A percentile compares a stretch with the other conserved stretches of the same genome.
Conservation (phyloP, 108 stramenopile genomes). For the Schizochytrium sp. region DNA sequence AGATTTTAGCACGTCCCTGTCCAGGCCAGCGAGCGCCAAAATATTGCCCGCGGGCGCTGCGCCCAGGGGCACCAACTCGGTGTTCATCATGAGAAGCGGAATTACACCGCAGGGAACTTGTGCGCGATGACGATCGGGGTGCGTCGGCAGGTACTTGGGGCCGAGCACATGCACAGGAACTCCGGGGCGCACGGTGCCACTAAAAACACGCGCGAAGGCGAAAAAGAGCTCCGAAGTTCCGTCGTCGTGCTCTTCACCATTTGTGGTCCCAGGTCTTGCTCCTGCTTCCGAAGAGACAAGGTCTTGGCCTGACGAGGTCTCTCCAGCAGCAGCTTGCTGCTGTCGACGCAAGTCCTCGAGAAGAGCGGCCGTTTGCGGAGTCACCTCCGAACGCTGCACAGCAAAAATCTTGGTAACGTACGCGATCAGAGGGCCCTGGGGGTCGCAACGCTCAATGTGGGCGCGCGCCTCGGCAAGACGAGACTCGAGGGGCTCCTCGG, state of each 20-base stretch:
- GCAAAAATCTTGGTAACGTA: conserved; percentile 51
- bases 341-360: conserved; percentile 6
- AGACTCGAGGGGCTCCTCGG: background rate
- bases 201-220: conserved; percentile 47
- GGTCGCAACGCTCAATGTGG: conserved; percentile 30
- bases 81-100: conserved; percentile 49
- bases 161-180: conserved; percentile 29
- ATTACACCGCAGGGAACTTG: conserved; percentile 12
- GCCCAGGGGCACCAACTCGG: conserved; percentile 32
- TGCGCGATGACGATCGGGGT: conserved; percentile 24
- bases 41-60: conserved; percentile 49
- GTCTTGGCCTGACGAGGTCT: background rate
- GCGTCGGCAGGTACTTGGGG: conserved; percentile 39
- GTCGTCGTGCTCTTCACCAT: background rate
- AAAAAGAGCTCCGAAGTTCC: conserved; percentile 32
- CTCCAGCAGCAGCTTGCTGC: background rate
- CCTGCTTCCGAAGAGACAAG: background rate
- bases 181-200: conserved; percentile 34
- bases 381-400: background rate
- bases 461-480: conserved; percentile 5
- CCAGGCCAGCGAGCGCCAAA: conserved; percentile 41
- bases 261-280: background rate
- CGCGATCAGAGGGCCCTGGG: conserved; percentile 35
- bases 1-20: conserved; percentile 37
- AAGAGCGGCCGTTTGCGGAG: background rate